phyloP scores from a whole-genome alignment of 768 basidiomycete species.

The Termitomyces eurrhizus region DNA sequence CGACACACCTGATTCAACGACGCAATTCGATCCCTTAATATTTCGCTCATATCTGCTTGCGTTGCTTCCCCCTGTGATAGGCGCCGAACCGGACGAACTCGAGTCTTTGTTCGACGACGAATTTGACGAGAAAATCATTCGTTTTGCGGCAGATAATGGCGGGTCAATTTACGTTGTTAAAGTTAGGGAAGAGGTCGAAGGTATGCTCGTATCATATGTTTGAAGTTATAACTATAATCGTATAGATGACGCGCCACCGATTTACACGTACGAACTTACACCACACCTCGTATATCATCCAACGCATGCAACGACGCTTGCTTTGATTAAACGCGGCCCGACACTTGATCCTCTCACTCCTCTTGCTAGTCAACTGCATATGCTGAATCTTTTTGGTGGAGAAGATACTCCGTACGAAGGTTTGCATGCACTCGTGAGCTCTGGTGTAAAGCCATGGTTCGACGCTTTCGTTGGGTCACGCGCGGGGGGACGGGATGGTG shows the following conservation, averaged over 20 bases:
- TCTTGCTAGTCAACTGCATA: conserved; percentile 82
- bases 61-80: conserved; percentile 79
- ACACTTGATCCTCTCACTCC: conserved; percentile 78
- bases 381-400: conserved; percentile 87
- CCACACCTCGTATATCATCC: conserved; percentile 77
- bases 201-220: conserved; percentile 33
- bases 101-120: conserved; percentile 65
- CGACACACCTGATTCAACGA: conserved; percentile 22
- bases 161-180: conserved; percentile 84
- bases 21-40: conserved; percentile 61
- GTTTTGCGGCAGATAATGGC: conserved; percentile 73
- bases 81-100: conserved; percentile 62
- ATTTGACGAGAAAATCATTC: conserved; percentile 70
- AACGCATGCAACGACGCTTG: conserved; percentile 79
- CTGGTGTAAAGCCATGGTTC: conserved; percentile 96
- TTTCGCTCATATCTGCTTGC: conserved; percentile 70
- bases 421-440: conserved; percentile 91
- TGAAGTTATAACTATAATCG: conserved; percentile 9
- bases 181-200: conserved; percentile 68
- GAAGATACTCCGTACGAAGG: conserved; percentile 94
- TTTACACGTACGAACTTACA: conserved; percentile 64
- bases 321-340: conserved; percentile 89
- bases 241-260: conserved; percentile 63
- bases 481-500: conserved; percentile 61
- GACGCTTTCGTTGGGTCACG: conserved; percentile 93